Percentiles rank a stretch among this genome's conserved stretches.
Evolutionary conservation across 202 grass and related monocot genomes (phyloP).

Genomic region (Digitaria exilis): DNA sequence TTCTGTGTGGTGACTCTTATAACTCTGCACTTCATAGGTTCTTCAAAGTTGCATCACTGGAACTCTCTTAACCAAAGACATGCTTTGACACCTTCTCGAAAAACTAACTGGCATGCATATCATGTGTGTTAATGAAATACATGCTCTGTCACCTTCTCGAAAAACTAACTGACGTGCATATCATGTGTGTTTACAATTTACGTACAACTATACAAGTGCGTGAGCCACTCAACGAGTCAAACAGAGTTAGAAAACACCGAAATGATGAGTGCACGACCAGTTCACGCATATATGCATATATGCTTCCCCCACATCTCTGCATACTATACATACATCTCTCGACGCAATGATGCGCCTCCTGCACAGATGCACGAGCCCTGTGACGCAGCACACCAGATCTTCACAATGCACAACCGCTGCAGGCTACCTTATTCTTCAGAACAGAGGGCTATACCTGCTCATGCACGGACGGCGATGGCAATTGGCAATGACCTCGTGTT

Average conservation of each 20-base stretch:
- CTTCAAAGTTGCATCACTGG: no score
- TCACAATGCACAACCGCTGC: neutral
- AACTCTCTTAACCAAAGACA: no score
- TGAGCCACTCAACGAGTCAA: constrained; percentile 13
- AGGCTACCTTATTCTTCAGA: constrained; percentile 20
- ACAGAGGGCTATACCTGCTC: neutral
- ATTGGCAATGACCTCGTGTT: no score
- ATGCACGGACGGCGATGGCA: neutral
- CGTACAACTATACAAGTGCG: neutral
- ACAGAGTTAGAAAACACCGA: neutral
- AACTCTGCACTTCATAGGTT: no score
- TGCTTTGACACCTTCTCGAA: no score
- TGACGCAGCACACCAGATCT: constrained; percentile 17
- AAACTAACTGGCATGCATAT: no score
- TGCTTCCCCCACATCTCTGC: constrained; percentile 8
- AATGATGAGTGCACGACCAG: constrained; percentile 21
- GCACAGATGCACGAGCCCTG: constrained; percentile 32
- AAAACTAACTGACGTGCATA: no score
- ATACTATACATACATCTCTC: neutral
- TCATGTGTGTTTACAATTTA: neutral
- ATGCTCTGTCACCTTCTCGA: no score
- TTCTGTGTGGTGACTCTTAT: no score
- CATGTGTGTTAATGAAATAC: no score
- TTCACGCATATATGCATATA: neutral
- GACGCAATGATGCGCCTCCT: constrained; percentile 37